Evolutionary conservation across 768 basidiomycete genomes (phyloP), one percentile per base, ranked within the genome.

Genomic region (Termitomyces sp.): DNA sequence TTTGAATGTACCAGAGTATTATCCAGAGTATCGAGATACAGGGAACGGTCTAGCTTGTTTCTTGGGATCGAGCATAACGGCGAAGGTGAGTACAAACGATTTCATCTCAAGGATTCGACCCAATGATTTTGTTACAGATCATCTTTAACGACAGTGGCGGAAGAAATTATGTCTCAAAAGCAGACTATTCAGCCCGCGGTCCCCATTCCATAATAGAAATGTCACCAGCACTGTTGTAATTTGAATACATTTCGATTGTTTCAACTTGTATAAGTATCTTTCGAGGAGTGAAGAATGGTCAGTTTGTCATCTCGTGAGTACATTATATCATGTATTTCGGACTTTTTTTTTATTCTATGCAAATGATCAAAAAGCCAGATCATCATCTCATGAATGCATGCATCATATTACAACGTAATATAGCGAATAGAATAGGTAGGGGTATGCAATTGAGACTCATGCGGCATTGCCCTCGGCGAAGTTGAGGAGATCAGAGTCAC

Each of bases 401-500:
- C 33, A 53, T 59, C 21, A 46, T 47, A 59, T 55, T 45, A 43
- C 17, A 28, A 43, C 42, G 43, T 51, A 43, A 60, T 56, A n/a
- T 40, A 55, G 31, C 23, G 6, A 31, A 14, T 28, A 41, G 28
- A 30, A 38, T 57, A 55, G 30, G 42, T 38, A 11, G 4, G n/a
- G 46, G 12, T 35, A 37, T 51, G 37, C 38, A 41, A 38, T 31
- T 14, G 26, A 53, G 37, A 55, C 71, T 81, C 80, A 90, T 69
- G 83, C 73, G 50, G 85, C 77, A 55, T 75, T 81, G 47, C 79
- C 85, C 77, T 92, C 91, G 58, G 91, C 87, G 61, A 92, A 86
- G 70, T 79, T 86, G 68, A 96, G 86, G 67, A 99, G 80, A 73
- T 98, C 96, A 62, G 92, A 94, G 78, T 98, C 97, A 70, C 96